Conservation (phyloP, 1,284 basidiomycete genomes). For the Cutaneotrichosporon sp. region DNA sequence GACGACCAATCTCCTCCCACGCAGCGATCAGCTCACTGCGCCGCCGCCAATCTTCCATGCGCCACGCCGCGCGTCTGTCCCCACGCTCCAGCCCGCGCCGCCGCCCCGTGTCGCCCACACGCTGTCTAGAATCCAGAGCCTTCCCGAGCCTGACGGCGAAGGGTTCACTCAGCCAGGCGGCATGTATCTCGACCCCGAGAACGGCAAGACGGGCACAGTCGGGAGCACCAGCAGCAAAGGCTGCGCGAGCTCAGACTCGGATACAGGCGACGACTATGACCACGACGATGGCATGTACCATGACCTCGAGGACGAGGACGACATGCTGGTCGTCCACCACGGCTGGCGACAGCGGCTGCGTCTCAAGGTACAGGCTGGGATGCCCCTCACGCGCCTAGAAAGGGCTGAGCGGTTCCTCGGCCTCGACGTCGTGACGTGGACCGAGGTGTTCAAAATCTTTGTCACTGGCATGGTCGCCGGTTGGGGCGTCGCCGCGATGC, state of each 20-base stretch:
- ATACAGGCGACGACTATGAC: conserved; percentile 2
- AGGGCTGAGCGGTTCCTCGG: conserved; percentile 34
- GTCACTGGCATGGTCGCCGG: conserved; percentile 48
- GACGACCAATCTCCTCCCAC: conserved; percentile 10
- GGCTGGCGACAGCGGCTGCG: conserved; percentile 17
- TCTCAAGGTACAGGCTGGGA: conserved; percentile 12
- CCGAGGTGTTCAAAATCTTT: conserved; percentile 47
- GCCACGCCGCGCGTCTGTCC: conserved; percentile 19
- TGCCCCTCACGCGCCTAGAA: conserved; percentile 12
- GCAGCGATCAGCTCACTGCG: neutral
- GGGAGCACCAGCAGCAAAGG: neutral
- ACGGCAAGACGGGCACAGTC: neutral
- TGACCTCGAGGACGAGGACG: conserved; percentile 12
- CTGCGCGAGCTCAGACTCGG: neutral
- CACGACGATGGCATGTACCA: conserved; percentile 7
- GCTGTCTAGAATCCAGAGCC: conserved; percentile 39
- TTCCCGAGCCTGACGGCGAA: conserved; percentile 37
- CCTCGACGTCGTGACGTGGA: conserved; percentile 44
- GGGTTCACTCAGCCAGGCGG: neutral
- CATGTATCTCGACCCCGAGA: neutral
- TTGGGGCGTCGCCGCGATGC: conserved; percentile 50
- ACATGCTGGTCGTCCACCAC: neutral
- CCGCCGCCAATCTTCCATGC: neutral
- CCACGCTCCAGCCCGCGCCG: conserved; percentile 11
- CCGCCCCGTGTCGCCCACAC: conserved; percentile 12